A percentile compares a stretch with the other conserved stretches of the same genome.
Conservation (phyloP, 225 moss, liverwort and hornwort genomes). For the Polytrichum formosum region DNA sequence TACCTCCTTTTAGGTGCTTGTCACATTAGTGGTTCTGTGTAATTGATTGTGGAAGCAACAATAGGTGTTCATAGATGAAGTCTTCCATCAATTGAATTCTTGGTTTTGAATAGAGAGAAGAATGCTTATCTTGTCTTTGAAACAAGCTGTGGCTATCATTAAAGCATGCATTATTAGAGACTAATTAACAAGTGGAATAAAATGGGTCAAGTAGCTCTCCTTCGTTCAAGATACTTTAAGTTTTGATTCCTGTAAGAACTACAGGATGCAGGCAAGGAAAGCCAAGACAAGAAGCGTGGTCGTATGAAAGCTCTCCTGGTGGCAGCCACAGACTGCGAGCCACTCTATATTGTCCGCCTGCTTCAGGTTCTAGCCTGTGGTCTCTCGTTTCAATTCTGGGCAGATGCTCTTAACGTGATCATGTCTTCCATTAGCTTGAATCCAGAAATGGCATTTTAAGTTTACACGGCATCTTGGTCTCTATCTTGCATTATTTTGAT, state of each 20-base stretch:
- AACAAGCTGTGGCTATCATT: too few species aligned
- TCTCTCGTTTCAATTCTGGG: background rate
- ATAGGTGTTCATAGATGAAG: too few species aligned
- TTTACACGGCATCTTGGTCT: background rate
- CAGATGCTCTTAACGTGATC: background rate
- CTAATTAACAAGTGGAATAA: too few species aligned
- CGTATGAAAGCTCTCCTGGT: conserved; percentile 89
- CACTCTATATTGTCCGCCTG: conserved; percentile 85
- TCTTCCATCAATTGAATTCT: too few species aligned
- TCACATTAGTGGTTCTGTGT: too few species aligned
- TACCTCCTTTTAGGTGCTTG: too few species aligned
- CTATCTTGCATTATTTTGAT: background rate
- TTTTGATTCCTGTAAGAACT: background rate
- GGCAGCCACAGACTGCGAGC: conserved; percentile 96
- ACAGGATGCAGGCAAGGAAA: conserved; percentile 87
- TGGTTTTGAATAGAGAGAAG: background rate
- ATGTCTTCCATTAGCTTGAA: too few species aligned
- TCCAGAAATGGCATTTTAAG: background rate
- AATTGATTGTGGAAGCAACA: too few species aligned
- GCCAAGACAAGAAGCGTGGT: conserved; percentile 96
- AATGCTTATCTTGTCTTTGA: background rate
- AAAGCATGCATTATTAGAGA: too few species aligned
- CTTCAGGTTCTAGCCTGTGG: conserved; percentile 66
- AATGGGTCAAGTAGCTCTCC: background rate
- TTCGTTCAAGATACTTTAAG: background rate